Evolutionary conservation across 805 yeast genomes (phyloP), one percentile per base, ranked within the genome.

Genomic region (Saturnispora ahearnii): DNA sequence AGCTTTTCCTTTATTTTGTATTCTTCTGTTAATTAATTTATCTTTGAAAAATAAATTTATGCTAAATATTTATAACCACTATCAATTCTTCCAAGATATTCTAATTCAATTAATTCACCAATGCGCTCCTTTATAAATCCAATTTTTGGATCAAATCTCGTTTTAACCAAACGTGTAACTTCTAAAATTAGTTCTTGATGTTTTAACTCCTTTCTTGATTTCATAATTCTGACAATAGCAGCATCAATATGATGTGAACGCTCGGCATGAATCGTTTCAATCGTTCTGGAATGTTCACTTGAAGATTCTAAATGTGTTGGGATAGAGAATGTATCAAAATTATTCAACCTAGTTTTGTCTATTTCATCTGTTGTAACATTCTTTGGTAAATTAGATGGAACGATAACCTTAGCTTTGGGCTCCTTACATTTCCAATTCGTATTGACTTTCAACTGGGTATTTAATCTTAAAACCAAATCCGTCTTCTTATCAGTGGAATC

Each of bases 211-310:
- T 80, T 82, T 32, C 89, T 70, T 1, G 87, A 74, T 66, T 89
- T 89, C 91, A 89, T 82, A n/a, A 83, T 79, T 46, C 96, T 73
- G 5, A 89, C 95, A 50, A 89, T 76, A 0, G 95, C 93, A 1
- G 96, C 96, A 61, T 87, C 93, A 2, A 84, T 70, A 59, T 82
- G 86, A 49, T 74, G 73, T 51, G 78, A 73, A 51, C 96, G 72
- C 4, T 87, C 79, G 56, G 77, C 82, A 37, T 74, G 73, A 30
- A 87, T 70, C 34, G 71, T 67, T n/a, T 73, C 73, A 62, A 81
- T 67, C 0, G 86, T 82, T 48, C 73, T 73, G 15, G 68, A 66
- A 10, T 75, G 65, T 55, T 81, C 86, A 13, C 69, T 66, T 34
- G 78, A 84, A 43, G 73, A 73, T 53, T 78, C 87, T 3, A 66